These are phyloP conservation scores for Annulohypoxylon moriforme DNA, from an alignment of 495 filamentous ascomycete species.

Conservation along the genomic window DNA sequence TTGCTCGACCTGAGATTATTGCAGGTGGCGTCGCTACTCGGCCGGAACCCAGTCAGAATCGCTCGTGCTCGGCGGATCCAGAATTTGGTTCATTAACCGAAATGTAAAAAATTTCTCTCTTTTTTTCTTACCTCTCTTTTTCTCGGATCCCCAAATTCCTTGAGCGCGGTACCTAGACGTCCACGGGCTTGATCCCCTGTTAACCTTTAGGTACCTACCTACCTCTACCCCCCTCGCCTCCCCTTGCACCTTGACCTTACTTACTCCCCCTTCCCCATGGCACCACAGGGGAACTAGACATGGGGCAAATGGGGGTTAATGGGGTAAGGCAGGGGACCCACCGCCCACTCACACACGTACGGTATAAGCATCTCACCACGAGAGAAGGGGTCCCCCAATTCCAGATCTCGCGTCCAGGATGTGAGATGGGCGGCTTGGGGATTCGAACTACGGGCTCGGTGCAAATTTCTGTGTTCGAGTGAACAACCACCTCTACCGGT, in stretches of 20 bases:
- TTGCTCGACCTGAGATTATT: slow-evolving; percentile 20
- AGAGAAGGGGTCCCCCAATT: slow-evolving; percentile 35
- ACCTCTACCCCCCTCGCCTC: slow-evolving; percentile 2
- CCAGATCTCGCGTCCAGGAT: slow-evolving; percentile 40
- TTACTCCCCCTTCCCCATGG: slow-evolving; percentile 37
- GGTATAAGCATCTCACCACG: slow-evolving; percentile 35
- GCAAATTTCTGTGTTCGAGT: slow-evolving; percentile 33
- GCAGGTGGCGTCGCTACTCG: slow-evolving; percentile 32
- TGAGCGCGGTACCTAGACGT: slow-evolving; percentile 1
- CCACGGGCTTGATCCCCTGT: slow-evolving; percentile 3
- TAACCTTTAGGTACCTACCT: neutral
- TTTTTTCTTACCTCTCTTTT: slow-evolving; percentile 4
- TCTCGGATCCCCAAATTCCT: slow-evolving; percentile 25
- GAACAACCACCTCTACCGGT: slow-evolving; percentile 42
- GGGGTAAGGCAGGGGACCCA: slow-evolving; percentile 36
- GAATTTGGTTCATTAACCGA: slow-evolving; percentile 44
- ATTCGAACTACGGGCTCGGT: slow-evolving; percentile 26
- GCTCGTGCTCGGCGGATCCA: slow-evolving; percentile 34
- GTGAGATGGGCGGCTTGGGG: slow-evolving; percentile 26
- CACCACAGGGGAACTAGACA: slow-evolving; percentile 33
- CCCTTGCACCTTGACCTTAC: slow-evolving; percentile 7
- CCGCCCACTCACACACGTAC: slow-evolving; percentile 35
- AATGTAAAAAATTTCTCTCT: slow-evolving; percentile 27
- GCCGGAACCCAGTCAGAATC: slow-evolving; percentile 30
- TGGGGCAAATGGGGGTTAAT: slow-evolving; percentile 37